Evolutionary conservation across 2,329 filamentous ascomycete species (phyloP), one percentile per base, ranked within the genome.

Genomic region (Penicillium italicum): DNA sequence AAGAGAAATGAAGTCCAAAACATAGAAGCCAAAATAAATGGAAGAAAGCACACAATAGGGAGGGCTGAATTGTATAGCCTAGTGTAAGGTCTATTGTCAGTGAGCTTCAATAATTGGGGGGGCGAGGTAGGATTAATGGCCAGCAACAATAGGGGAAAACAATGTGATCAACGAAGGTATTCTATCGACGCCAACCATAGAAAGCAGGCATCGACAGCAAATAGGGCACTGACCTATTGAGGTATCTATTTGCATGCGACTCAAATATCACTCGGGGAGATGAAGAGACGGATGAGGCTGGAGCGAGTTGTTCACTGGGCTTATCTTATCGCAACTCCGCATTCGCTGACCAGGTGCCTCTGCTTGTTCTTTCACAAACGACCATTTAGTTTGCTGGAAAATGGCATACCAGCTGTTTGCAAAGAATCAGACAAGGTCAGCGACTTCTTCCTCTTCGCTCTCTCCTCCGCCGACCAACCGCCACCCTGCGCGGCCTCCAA

Each of bases 371-470:
- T 52, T 45, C 45, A 43, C 56, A 34, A 26, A 33, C 40, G 4
- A n/a, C 51, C 12, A 52, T 53, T 53, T 18, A 52, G 48, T 47
- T n/a, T 42, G 3, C 28, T 55, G 7, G 43, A 50, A 42, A 28
- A 74, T 74, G 72, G 70, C 71, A 22, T 72, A 73, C 50, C 71
- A 74, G 52, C 67, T 74, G 54, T 74, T 74, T 56, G 58, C 69
- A 51, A 74, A 73, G 58, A 62, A 67, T 51, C 67, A 69, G 33
- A 24, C 28, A 26, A 69, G 56, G 47, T 48, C 58, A 22, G 57
- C 66, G 20, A 58, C 63, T 47, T 58, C 65, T 45, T 62, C 66
- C 50, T 58, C 65, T 34, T 60, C 42, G 3, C 12, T 63, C 28
- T 58, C 66, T 50, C 54, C 66, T 48, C 57, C 43, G 57, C 62